Conservation (phyloP, 2,329 filamentous ascomycete species). For the Botryotinia narcissicola region DNA sequence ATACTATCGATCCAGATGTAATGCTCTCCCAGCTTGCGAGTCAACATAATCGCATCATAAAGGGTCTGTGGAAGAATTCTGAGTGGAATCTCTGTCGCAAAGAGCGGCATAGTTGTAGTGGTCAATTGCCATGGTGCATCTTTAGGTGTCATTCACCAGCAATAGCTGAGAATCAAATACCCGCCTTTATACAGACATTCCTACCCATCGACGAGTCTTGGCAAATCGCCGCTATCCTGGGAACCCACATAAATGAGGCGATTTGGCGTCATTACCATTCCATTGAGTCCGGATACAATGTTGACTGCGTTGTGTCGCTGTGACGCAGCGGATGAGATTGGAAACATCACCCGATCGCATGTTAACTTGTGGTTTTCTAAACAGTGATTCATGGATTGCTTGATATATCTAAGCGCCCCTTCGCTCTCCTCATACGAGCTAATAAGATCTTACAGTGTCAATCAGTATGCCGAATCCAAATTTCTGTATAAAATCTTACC, state of each 20-base stretch:
- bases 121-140: background rate
- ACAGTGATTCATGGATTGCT: background rate
- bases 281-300: background rate
- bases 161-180: background rate
- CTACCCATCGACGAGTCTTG: background rate
- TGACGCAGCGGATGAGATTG: background rate
- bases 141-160: background rate
- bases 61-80: background rate
- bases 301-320: background rate
- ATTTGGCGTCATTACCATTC: no score
- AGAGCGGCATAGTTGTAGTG: background rate
- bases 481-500: background rate
- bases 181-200: background rate
- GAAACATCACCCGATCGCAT: background rate
- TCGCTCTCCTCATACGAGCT: background rate
- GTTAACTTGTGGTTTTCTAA: background rate
- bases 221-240: background rate
- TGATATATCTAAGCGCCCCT: background rate
- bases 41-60: background rate
- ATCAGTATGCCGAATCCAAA: background rate
- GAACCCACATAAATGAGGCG: background rate
- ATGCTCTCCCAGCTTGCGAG: background rate
- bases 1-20: constrained; percentile 1
- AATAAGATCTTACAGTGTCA: background rate
- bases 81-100: background rate